phyloP scores from a whole-genome alignment of 1,284 basidiomycete genomes.

The Tilletia indica region DNA sequence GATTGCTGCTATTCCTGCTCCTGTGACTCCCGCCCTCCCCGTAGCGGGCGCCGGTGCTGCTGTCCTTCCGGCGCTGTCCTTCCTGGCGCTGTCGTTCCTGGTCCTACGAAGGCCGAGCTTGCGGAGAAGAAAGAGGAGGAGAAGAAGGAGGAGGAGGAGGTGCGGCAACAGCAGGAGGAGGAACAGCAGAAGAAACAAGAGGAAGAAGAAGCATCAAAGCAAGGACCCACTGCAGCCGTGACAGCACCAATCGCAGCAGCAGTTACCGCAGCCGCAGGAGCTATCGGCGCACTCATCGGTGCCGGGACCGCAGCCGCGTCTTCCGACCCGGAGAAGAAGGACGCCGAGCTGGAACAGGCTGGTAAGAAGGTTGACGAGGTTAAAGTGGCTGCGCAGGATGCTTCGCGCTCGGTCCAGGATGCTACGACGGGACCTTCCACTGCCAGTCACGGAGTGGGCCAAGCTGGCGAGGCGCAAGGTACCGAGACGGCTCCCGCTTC shows the following conservation, averaged over 20 bases:
- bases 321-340: background rate
- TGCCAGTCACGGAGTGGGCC: no score
- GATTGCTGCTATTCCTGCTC: background rate
- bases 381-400: background rate
- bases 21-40: background rate
- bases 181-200: background rate
- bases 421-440: no score
- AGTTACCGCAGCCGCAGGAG: slow-evolving; percentile 3
- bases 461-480: no score
- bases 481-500: no score
- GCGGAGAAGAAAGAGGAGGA: background rate
- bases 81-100: slow-evolving; percentile 8
- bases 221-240: background rate
- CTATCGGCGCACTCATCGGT: slow-evolving; percentile 12
- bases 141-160: background rate
- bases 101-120: background rate
- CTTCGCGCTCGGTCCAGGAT: background rate
- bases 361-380: background rate
- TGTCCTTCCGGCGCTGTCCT: background rate
- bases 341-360: background rate
- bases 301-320: background rate
- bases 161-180: background rate
- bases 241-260: background rate
- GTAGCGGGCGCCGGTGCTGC: background rate
- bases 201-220: background rate